Evolutionary conservation across 23 red algal species (phyloP), one percentile per base, ranked within the genome.

Genomic region (Agarophyton chilense): DNA sequence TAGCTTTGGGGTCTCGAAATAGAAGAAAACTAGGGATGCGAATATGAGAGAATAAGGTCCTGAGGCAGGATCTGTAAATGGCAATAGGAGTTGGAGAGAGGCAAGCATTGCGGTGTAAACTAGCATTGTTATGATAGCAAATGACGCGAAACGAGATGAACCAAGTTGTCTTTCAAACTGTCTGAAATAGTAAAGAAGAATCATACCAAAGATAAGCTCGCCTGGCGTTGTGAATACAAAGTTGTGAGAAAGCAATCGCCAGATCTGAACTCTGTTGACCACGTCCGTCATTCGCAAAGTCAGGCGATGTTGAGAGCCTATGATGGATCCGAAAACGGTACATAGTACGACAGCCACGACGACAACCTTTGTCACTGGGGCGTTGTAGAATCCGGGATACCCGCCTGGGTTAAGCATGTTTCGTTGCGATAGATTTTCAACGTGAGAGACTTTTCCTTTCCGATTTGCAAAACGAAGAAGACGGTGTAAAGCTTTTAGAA

Each of bases 211-310:
- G 25, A 90, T 71, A 13, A 90, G 57, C 41, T 90, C 86, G 38
- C 86, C 72, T 9, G 86, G 86, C 25, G 86, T 90, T 34, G 72
- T 78, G 57, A 90, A 90, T 18, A 90, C 55, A 61, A 90, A 68
- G 71, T 90, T 78, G 72, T 90, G 86, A 35, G 86, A 78, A 52
- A 90, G 17, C 34, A 77, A 45, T 35, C 86, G 82, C 82, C 82
- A 87, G 18, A 87, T 14, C 43, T 87, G 82, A 72, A 55, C 7
- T 47, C 31, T 29, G 4, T 87, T 24, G 41, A 87, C 11, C 44
- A 87, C 61, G 0, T 60, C 58, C 39, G 49, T 33, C 21, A 64
- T 54, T 36, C 35, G 86, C 36, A 90, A 29, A 21, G 72, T 90
- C 34, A 90, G 21, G 38, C 28, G 73, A 4, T 46, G 54, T 1